Evolutionary conservation across 2,329 filamentous ascomycete species (phyloP), one percentile per base, ranked within the genome.

Genomic region (Xylariaceae sp.): DNA sequence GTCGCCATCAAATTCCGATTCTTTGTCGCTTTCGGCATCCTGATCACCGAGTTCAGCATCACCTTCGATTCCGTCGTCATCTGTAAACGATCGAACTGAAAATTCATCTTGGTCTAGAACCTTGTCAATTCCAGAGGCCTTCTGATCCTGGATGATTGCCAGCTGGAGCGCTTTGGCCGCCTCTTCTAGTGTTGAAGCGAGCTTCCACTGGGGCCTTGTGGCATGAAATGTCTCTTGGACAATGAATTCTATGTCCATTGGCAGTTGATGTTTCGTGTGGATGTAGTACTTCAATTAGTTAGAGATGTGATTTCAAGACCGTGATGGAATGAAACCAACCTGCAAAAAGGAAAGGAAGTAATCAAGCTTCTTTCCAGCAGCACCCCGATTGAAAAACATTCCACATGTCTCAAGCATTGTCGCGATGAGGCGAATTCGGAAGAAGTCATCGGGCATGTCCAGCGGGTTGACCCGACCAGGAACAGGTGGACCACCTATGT

Each of bases 281-380:
- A 97, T 88, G 74, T 99, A 99, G 74, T 97, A 97, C 83, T 90
- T 65, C n/a, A n/a, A 50, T 61, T 6, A 11, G 51, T 63, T 45
- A 65, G 52, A 64, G 34, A 64, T 60, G 57, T n/a, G n/a, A 37
- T 23, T 7, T 1, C 10, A 15, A 8, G 4, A 45, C n/a, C 35
- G 23, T 55, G 8, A 30, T n/a, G 48, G 15, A 17, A 23, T 42
- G n/a, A 51, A 69, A 69, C 68, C 53, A 72, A 88, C 86, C 79
- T 96, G 92, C 69, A 99, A 91, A 75, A 97, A 97, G 0, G 89
- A 93, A 62, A 99, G 79, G 75, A 97, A 99, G 74, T 96, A 97
- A 70, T 99, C 94, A 8, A 99, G 82, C 76, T 97, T 99, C 80
- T 97, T 97, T 74, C 92, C 95, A 1, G 92, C 90, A 49, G 88